These are phyloP conservation scores for Yamadazyma mexicana DNA, from an alignment of 1,139 yeast genomes.

Conservation along the genomic window DNA sequence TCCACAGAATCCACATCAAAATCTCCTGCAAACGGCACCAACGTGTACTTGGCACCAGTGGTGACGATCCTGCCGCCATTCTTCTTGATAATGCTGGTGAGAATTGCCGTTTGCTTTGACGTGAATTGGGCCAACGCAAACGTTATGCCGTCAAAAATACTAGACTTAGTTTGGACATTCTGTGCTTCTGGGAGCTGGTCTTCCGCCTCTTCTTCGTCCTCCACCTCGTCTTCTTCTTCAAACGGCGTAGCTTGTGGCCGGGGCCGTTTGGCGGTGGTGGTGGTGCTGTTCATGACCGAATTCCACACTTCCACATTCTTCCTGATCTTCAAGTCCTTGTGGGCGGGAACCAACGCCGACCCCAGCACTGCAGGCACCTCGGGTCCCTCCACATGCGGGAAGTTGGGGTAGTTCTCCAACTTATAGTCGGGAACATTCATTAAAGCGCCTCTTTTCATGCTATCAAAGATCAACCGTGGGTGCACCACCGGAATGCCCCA, in stretches of 20 bases:
- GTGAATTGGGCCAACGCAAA: slow-evolving; percentile 11
- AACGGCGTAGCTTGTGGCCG: neutral
- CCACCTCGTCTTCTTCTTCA: slow-evolving; percentile 1
- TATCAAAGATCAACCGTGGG: slow-evolving; percentile 73
- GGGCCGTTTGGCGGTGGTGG: slow-evolving; percentile 1
- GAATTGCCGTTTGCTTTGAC: slow-evolving; percentile 9
- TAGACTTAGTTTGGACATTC: neutral
- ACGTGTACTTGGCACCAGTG: slow-evolving; percentile 6
- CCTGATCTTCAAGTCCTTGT: slow-evolving; percentile 17
- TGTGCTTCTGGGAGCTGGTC: neutral
- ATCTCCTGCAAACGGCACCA: slow-evolving; percentile 14
- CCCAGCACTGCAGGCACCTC: slow-evolving; percentile 16
- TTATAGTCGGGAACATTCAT: slow-evolving; percentile 50
- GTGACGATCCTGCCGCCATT: slow-evolving; percentile 42
- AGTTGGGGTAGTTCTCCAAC: slow-evolving; percentile 20
- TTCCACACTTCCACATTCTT: slow-evolving; percentile 44
- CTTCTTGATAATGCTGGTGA: slow-evolving; percentile 32
- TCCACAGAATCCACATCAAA: neutral
- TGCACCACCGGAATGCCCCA: slow-evolving; percentile 73
- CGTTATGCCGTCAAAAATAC: slow-evolving; percentile 10
- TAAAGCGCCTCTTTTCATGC: slow-evolving; percentile 59
- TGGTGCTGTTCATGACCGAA: slow-evolving; percentile 40
- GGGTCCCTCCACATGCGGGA: slow-evolving; percentile 7
- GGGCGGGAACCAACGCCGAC: slow-evolving; percentile 4
- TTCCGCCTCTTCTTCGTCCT: neutral